Evolutionary conservation across 768 basidiomycete genomes (phyloP).

Genomic region (Leucosporidium creatinivorum): DNA sequence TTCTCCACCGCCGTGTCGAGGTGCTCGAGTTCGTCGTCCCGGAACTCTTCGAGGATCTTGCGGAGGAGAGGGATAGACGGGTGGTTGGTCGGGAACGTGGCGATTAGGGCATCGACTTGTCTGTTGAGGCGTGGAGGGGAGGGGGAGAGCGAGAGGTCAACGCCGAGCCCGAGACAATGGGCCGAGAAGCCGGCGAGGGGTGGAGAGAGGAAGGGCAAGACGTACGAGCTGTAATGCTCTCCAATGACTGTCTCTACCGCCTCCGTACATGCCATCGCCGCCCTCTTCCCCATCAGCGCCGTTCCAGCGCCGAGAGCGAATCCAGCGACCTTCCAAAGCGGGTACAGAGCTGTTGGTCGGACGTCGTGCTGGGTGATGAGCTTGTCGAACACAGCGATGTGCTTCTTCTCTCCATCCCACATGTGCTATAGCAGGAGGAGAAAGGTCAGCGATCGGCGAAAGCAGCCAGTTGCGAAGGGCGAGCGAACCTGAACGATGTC

Average conservation of each 20-base stretch:
- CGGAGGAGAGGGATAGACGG: constrained; percentile 31
- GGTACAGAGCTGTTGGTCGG: constrained; percentile 73
- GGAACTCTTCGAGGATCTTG: constrained; percentile 53
- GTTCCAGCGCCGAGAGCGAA: constrained; percentile 79
- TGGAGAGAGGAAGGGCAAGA: constrained; percentile 22
- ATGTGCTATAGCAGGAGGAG: constrained; percentile 57
- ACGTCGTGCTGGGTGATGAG: constrained; percentile 73
- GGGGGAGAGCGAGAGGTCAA: no score
- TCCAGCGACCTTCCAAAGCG: constrained; percentile 77
- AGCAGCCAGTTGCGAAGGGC: constrained; percentile 34
- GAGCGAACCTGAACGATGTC: constrained; percentile 64
- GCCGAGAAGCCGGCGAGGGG: no score
- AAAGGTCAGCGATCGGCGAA: background rate
- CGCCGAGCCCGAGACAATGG: no score
- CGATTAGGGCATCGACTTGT: constrained; percentile 64
- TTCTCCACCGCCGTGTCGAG: constrained; percentile 83
- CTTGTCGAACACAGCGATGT: constrained; percentile 76
- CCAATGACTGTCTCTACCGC: constrained; percentile 97
- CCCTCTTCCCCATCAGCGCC: constrained; percentile 80
- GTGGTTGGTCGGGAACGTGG: constrained; percentile 26
- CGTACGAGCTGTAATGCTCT: constrained; percentile 96
- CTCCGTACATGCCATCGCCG: constrained; percentile 97
- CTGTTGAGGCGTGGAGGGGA: constrained; percentile 44
- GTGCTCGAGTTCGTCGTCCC: constrained; percentile 93
- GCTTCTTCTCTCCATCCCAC: constrained; percentile 95